Conservation (phyloP, 106 monocot genomes). For the Dioscorea alata region DNA sequence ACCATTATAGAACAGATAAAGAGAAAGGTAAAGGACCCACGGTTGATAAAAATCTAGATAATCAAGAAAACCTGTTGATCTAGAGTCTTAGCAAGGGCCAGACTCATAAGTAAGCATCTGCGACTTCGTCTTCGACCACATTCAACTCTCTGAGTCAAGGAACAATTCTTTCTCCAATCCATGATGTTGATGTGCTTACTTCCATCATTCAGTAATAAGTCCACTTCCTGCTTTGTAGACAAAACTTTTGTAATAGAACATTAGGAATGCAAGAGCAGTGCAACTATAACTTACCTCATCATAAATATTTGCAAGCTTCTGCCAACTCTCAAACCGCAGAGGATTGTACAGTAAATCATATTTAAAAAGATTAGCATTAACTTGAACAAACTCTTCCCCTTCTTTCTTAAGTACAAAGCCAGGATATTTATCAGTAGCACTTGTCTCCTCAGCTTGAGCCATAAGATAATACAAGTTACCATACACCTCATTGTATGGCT, state of each 20-base stretch:
- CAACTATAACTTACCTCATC: constrained; percentile 56
- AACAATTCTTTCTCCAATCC: constrained; percentile 74
- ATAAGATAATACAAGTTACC: constrained; percentile 83
- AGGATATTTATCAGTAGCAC: constrained; percentile 88
- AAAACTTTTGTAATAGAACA: not conserved
- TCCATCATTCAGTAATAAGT: constrained; percentile 93
- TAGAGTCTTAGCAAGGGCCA: constrained; percentile 64
- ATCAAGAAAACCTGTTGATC: constrained; percentile 38
- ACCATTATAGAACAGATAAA: not conserved
- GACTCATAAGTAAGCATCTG: constrained; percentile 87
- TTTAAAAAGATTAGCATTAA: constrained; percentile 85
- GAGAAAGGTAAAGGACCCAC: not conserved
- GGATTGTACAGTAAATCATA: constrained; percentile 96
- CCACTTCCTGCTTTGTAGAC: constrained; percentile 64
- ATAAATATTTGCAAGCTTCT: constrained; percentile 96
- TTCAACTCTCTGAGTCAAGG: constrained; percentile 74
- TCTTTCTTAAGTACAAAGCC: constrained; percentile 95
- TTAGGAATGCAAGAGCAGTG: not conserved
- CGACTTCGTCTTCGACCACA: constrained; percentile 82
- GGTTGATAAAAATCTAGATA: no score
- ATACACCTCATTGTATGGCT: constrained; percentile 83
- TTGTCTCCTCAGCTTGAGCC: constrained; percentile 89
- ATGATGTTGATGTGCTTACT: constrained; percentile 81
- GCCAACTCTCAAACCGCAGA: constrained; percentile 95
- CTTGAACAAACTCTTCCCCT: constrained; percentile 95